These are phyloP conservation scores for Boletus calvinii DNA, from an alignment of 1,284 basidiomycete species.

Conservation along the genomic window DNA sequence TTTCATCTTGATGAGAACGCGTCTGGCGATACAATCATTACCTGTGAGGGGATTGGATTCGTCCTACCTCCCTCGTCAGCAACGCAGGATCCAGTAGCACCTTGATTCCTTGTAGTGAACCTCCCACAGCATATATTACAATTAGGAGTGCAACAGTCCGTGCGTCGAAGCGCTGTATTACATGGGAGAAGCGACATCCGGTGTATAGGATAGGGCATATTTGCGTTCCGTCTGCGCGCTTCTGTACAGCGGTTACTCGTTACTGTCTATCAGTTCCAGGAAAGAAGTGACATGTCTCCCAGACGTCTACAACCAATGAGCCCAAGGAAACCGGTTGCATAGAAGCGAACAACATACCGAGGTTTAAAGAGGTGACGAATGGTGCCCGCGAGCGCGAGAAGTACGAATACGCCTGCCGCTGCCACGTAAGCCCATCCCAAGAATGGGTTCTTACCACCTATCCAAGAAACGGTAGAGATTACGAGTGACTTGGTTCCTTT, in stretches of 20 bases:
- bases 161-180: constrained; percentile 24
- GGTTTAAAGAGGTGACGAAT: constrained; percentile 91
- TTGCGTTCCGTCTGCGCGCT: not conserved
- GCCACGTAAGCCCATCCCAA: constrained; percentile 96
- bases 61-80: constrained; percentile 13
- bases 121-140: constrained; percentile 23
- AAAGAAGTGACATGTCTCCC: constrained; percentile 82
- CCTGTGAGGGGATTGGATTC: constrained; percentile 59
- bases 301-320: constrained; percentile 50
- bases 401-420: constrained; percentile 82
- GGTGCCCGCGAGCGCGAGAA: constrained; percentile 87
- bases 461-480: constrained; percentile 96
- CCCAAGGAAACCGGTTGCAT: not conserved
- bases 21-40: constrained; percentile 41
- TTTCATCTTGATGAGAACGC: constrained; percentile 50
- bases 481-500: constrained; percentile 96
- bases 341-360: constrained; percentile 58
- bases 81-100: not conserved
- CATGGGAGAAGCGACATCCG: constrained; percentile 17
- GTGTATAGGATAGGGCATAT: constrained; percentile 20
- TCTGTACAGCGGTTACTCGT: constrained; percentile 4
- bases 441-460: constrained; percentile 97
- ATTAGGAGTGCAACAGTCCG: constrained; percentile 21
- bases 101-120: constrained; percentile 1
- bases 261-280: constrained; percentile 69